phyloP scores from a whole-genome alignment of 2,329 filamentous ascomycete genomes.

The Neofusicoccum umdonicola region DNA sequence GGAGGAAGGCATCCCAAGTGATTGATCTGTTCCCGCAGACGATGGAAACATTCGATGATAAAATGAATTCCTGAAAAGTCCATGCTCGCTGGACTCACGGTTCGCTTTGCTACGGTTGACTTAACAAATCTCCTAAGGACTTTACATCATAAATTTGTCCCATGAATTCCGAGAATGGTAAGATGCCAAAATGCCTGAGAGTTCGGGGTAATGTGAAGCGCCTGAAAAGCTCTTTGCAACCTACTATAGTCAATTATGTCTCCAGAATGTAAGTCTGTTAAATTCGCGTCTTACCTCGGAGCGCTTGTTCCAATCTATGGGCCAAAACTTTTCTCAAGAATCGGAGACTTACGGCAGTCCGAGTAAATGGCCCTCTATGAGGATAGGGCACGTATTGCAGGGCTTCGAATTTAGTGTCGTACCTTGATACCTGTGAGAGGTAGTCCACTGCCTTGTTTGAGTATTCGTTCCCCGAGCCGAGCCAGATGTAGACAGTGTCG shows the following conservation, averaged over 20 bases:
- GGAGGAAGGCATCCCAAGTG: not conserved
- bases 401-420: not conserved
- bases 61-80: not conserved
- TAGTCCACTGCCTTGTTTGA: not conserved
- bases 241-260: too few relatives aligned
- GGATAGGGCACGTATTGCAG: not conserved
- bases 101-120: not conserved
- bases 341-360: not conserved
- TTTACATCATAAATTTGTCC: not conserved
- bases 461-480: slow-evolving; percentile 5
- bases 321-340: not conserved
- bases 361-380: not conserved
- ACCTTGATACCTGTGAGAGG: not conserved
- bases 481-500: slow-evolving; percentile 14
- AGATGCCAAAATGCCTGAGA: not conserved
- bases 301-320: accelerated
- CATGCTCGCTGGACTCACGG: not conserved
- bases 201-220: too few relatives aligned
- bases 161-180: not conserved
- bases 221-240: too few relatives aligned
- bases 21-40: not conserved
- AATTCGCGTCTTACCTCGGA: not conserved
- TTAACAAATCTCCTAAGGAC: not conserved
- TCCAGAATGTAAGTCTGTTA: not conserved
- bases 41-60: not conserved